Evolutionary conservation across 176 grass and related monocot genomes (phyloP).

Genomic region (Tillandsia leiboldiana): DNA sequence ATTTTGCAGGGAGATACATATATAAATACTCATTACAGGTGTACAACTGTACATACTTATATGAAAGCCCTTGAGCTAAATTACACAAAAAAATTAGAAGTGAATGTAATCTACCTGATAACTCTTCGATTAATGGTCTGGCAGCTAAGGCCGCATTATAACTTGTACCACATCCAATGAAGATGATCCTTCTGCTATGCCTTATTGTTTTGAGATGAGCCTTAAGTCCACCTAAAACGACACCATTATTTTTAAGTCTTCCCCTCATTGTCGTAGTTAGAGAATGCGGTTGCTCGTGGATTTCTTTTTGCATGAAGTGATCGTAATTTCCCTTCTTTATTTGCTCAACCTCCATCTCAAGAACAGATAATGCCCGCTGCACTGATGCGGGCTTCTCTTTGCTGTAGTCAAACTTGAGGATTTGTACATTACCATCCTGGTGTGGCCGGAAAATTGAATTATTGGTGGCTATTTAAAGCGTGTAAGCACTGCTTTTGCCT

Average conservation of each 20-base stretch:
- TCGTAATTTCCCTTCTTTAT: slow-evolving; percentile 94
- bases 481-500: too few relatives aligned
- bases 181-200: slow-evolving; percentile 65
- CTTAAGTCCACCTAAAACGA: slow-evolving; percentile 86
- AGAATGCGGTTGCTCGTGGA: slow-evolving; percentile 82
- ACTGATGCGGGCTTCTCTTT: slow-evolving; percentile 87
- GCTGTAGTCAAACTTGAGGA: slow-evolving; percentile 68
- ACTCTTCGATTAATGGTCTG: slow-evolving; percentile 81
- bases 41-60: too few relatives aligned
- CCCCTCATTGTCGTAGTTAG: slow-evolving; percentile 92
- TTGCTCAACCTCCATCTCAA: slow-evolving; percentile 97
- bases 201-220: slow-evolving; percentile 80
- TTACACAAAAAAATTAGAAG: not conserved
- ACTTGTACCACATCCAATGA: slow-evolving; percentile 94
- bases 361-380: slow-evolving; percentile 80
- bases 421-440: slow-evolving; percentile 81
- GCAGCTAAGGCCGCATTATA: slow-evolving; percentile 82
- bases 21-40: too few relatives aligned
- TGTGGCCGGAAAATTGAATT: not conserved
- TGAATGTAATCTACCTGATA: slow-evolving; percentile 39
- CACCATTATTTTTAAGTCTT: slow-evolving; percentile 60
- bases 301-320: slow-evolving; percentile 98
- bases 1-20: too few relatives aligned
- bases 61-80: too few relatives aligned
- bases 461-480: not conserved